Conservation (phyloP, 495 filamentous ascomycete genomes). For the Penicillium cosmopolitanum region DNA sequence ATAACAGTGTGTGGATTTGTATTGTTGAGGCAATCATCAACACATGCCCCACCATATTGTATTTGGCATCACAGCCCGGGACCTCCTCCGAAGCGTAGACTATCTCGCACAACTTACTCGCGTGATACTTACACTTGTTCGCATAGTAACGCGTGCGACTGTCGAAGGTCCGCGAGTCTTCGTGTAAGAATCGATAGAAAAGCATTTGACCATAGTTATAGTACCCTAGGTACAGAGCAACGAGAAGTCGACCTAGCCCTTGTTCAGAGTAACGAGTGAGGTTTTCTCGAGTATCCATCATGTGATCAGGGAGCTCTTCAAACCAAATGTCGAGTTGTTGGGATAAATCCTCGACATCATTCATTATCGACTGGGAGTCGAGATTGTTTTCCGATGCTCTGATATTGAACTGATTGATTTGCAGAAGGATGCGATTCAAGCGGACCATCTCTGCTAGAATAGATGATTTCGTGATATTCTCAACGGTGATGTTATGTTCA, state of each 20-base stretch:
- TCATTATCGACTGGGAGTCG: conserved; percentile 12
- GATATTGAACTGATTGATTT: conserved; percentile 41
- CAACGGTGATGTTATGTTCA: background rate
- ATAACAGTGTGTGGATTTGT: conserved; percentile 44
- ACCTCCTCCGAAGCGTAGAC: conserved; percentile 34
- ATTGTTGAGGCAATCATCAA: conserved; percentile 46
- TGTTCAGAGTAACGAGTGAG: conserved; percentile 28
- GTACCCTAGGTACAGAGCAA: conserved; percentile 46
- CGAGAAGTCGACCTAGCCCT: conserved; percentile 43
- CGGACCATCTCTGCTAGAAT: conserved; percentile 41
- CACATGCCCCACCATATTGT: conserved; percentile 47
- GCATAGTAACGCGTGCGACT: conserved; percentile 31
- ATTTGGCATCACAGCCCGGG: conserved; percentile 38
- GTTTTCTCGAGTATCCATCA: conserved; percentile 37
- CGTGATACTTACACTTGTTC: conserved; percentile 39
- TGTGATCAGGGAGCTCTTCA: conserved; percentile 27
- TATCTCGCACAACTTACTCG: conserved; percentile 38
- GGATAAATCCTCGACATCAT: conserved; percentile 25
- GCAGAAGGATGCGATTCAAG: conserved; percentile 34
- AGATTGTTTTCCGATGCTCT: conserved; percentile 21
- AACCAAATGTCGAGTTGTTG: conserved; percentile 35
- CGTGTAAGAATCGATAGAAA: conserved; percentile 47
- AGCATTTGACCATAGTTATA: conserved; percentile 48
- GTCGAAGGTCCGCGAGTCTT: conserved; percentile 11
- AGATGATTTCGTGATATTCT: conserved; percentile 11